Conservation (phyloP, 331 rosid species). For the Malus hybrid region DNA sequence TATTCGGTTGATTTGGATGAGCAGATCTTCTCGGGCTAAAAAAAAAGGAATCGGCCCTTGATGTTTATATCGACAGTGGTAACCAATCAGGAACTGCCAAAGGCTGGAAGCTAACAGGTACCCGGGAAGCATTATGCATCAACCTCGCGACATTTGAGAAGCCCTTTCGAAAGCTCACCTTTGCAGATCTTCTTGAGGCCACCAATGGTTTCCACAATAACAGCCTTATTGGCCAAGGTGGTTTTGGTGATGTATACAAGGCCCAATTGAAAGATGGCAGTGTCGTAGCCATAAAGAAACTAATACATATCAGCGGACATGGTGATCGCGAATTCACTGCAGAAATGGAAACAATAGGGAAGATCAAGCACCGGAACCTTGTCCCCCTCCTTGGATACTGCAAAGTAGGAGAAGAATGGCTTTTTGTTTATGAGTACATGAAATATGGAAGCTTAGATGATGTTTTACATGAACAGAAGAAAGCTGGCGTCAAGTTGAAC, state of each 20-base stretch:
- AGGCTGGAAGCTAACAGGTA: slow-evolving; percentile 74
- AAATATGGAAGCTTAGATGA: slow-evolving; percentile 55
- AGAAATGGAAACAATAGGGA: slow-evolving; percentile 97
- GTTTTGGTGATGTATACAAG: slow-evolving; percentile 90
- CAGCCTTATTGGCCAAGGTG: slow-evolving; percentile 75
- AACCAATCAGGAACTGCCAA: slow-evolving; percentile 56
- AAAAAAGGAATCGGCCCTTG: slow-evolving; percentile 63
- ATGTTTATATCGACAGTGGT: slow-evolving; percentile 45
- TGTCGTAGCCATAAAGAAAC: slow-evolving; percentile 84
- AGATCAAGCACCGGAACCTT: slow-evolving; percentile 89
- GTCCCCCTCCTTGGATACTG: slow-evolving; percentile 95
- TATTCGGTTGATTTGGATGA: background rate
- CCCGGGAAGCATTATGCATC: slow-evolving; percentile 80
- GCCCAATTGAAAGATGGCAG: slow-evolving; percentile 88
- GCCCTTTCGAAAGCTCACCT: slow-evolving; percentile 81
- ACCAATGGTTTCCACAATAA: slow-evolving; percentile 84
- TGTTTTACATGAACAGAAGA: slow-evolving; percentile 46
- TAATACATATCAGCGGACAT: slow-evolving; percentile 82
- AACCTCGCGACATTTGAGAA: slow-evolving; percentile 80
- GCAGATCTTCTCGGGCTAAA: slow-evolving; percentile 33
- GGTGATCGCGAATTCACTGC: slow-evolving; percentile 98
- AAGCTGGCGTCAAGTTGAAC: slow-evolving; percentile 41
- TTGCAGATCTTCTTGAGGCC: slow-evolving; percentile 81
- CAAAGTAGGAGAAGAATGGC: slow-evolving; percentile 71
- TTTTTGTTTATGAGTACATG: slow-evolving; percentile 57